Evolutionary conservation across 139 green algal genomes (phyloP), one percentile per base, ranked within the genome.

Genomic region (Diplosphaera chodatii): DNA sequence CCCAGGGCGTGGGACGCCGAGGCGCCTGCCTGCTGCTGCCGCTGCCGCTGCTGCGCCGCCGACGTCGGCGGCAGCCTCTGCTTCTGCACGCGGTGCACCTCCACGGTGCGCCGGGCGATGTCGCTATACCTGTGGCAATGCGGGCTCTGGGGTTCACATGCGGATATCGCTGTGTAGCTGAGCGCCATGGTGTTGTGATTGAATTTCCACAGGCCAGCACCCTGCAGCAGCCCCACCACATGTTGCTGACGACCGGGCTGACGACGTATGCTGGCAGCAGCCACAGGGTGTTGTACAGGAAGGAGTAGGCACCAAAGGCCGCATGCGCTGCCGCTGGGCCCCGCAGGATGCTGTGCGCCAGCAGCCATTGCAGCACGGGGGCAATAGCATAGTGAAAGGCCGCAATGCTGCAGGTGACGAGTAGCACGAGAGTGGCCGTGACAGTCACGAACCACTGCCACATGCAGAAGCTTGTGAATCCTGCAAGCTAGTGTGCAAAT

Each of bases 211-310:
- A 48, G 68, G n/a, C 40, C 69, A 18, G 55, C 1, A 63, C 68
- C 56, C 82, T 80, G 69, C 70, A 74, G 72, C 1, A 10, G 31
- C 15, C 69, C 55, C 73, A 90, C 85, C 79, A 86, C 4, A 79
- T 76, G 77, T 74, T 86, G 79, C 83, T 93, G 76, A 92, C 80
- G 2, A 90, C 32, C 3, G 89, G 63, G 37, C 78, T 89, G 29
- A 89, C 68, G 34, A 78, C 30, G 66, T 93, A 93, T 20, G 84
- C 80, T 1, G 88, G 88, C 55, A 86, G 68, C 66, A 92, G 77
- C 88, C 88, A 93, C n/a, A 90, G 34, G 66, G 79, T 29, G 25
- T 84, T 41, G 71, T 81, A 88, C 4, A 74, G 5, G 0, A 68
- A 18, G 0, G 64, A 31, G 29, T 88, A 48, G n/a, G 75, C 16